Evolutionary conservation across 352 stramenopile species (phyloP).

Genomic region (Globisporangium abappressorium): DNA sequence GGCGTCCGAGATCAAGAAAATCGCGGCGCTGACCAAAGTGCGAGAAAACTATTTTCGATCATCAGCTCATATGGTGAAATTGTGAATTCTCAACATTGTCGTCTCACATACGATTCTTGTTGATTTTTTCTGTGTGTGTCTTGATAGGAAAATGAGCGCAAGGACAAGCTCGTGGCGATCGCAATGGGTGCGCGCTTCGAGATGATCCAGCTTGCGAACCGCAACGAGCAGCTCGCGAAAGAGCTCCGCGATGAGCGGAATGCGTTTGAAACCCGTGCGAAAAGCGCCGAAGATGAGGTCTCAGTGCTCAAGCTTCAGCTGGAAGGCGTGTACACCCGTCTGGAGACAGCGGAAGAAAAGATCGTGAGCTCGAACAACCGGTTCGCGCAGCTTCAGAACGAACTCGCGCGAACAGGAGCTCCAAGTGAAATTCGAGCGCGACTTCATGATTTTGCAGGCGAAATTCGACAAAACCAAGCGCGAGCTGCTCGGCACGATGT

Average conservation of each 20-base stretch:
- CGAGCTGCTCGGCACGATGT: constrained; percentile 70
- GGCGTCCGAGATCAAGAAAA: constrained; percentile 72
- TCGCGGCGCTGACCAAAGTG: constrained; percentile 64
- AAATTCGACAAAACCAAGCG: constrained; percentile 76
- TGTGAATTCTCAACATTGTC: background rate
- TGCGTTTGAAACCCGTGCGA: constrained; percentile 20
- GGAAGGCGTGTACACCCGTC: constrained; percentile 37
- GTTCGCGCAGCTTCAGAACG: constrained; percentile 23
- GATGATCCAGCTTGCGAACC: constrained; percentile 54
- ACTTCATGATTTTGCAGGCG: constrained; percentile 43
- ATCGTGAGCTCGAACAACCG: constrained; percentile 24
- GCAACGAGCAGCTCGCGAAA: constrained; percentile 36
- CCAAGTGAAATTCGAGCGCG: constrained; percentile 35
- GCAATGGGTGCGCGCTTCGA: constrained; percentile 78
- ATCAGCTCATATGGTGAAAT: background rate
- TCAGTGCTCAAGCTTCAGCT: constrained; percentile 40
- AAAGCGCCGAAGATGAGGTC: constrained; percentile 39
- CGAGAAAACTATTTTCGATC: background rate
- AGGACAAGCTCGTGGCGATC: constrained; percentile 70
- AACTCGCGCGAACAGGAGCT: constrained; percentile 52
- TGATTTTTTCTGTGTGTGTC: background rate
- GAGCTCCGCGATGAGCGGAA: constrained; percentile 27
- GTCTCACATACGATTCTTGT: background rate
- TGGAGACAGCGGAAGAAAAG: constrained; percentile 37
- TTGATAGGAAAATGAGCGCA: constrained; percentile 54